phyloP scores from a whole-genome alignment of 306 rosid genomes.

The Sesbania bispinosa region DNA sequence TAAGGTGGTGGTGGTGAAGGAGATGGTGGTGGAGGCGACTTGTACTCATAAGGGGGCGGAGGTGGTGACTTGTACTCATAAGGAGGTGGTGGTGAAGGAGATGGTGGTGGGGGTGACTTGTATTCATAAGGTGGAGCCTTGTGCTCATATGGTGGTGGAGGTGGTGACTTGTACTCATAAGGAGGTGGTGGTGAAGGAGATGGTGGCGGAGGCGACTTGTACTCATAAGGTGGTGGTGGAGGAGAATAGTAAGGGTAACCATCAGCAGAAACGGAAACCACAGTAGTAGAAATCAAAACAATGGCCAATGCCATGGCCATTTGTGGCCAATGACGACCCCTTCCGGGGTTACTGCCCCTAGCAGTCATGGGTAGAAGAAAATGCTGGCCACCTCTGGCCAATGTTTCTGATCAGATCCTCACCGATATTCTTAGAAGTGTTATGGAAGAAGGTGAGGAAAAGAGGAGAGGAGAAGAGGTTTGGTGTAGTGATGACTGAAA shows the following conservation, averaged over 20 bases:
- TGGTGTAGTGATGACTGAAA: constrained; percentile 28
- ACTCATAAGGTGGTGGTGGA: constrained; percentile 54
- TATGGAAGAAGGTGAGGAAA: neutral
- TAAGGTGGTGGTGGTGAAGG: constrained; percentile 41
- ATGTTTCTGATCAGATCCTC: constrained; percentile 32
- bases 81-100: neutral
- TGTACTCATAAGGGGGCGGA: constrained; percentile 28
- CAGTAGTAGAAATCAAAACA: constrained; percentile 49
- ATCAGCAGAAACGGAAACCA: constrained; percentile 63
- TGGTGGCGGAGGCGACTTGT: constrained; percentile 59
- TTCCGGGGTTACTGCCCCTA: constrained; percentile 54
- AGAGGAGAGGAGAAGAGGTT: neutral
- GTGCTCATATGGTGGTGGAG: constrained; percentile 26
- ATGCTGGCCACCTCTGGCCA: constrained; percentile 26
- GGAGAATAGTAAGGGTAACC: constrained; percentile 73
- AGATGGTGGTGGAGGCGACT: constrained; percentile 2
- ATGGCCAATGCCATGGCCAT: constrained; percentile 67
- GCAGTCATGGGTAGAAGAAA: constrained; percentile 43
- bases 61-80: constrained; percentile 24
- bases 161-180: constrained; percentile 15
- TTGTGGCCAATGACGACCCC: constrained; percentile 72
- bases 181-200: constrained; percentile 65
- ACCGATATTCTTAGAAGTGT: constrained; percentile 5
- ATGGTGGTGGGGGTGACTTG: constrained; percentile 27
- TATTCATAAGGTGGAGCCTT: constrained; percentile 22